Conservation (phyloP, 2,329 filamentous ascomycete genomes). For the Bipolaris bicolor region DNA sequence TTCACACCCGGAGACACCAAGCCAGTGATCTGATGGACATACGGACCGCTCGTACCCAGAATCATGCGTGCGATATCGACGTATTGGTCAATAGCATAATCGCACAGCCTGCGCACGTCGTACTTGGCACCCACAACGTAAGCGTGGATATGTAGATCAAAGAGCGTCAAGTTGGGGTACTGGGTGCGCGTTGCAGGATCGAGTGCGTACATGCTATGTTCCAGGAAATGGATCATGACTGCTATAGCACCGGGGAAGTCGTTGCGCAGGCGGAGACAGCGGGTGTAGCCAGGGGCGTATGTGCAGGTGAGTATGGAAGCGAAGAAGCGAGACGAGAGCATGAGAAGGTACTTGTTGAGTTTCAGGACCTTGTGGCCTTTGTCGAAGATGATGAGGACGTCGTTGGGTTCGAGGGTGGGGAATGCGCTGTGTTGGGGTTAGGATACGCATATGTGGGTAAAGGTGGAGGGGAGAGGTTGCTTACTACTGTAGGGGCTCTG, state of each 20-base stretch:
- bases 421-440: constrained; percentile 16
- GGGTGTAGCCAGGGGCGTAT: constrained; percentile 13
- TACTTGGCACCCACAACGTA: constrained; percentile 34
- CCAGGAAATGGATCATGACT: constrained; percentile 29
- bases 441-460: neutral
- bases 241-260: constrained; percentile 30
- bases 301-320: constrained; percentile 17
- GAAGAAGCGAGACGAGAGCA: constrained; percentile 25
- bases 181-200: constrained; percentile 9
- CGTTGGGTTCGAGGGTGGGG: constrained; percentile 15
- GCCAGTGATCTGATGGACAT: neutral
- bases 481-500: constrained; percentile 15
- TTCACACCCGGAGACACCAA: constrained; percentile 1
- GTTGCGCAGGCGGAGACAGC: constrained; percentile 25
- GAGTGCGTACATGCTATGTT: constrained; percentile 27
- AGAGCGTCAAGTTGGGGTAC: constrained; percentile 25
- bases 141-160: constrained; percentile 36
- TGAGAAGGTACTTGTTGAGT: constrained; percentile 22
- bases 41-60: constrained; percentile 14
- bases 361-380: constrained; percentile 23
- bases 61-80: constrained; percentile 13
- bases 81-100: constrained; percentile 22
- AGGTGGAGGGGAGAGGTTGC: neutral
- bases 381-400: constrained; percentile 26
- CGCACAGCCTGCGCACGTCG: constrained; percentile 16